Base-by-base conservation (phyloP, 176 grass and related monocot species). In the Rhynchospora breviuscula region DNA sequence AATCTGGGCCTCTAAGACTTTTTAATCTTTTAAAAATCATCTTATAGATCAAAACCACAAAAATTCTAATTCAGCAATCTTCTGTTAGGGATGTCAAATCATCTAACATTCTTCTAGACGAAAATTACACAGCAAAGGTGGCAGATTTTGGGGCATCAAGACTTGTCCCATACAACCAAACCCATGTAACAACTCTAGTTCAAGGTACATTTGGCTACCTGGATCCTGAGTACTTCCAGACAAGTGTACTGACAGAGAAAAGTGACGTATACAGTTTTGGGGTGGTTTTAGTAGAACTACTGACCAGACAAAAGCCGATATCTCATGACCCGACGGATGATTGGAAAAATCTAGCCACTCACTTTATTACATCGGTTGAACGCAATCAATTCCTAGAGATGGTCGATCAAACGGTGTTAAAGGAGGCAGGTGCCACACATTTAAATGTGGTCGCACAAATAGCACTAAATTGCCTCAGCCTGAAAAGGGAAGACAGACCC, bases 201-300 rank as follows among this genome's bases (percentile, higher is more conserved):
- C 87, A 91, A 67, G 92, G 89, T 15, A 89, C 92, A 8, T 67
- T 91, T 10, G 92, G 92, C 6, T 94, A 94, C 57, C 67, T 94
- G 66, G 92, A 89, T 76, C 91, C 88, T 66, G 91, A 93, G 29
- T 90, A 93, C 78, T 91, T 91, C 74, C 66, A 87, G 22, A 91
- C 89, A 72, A 85, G 92, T 82, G 53, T 77, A 21, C 19, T 94
- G 85, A 94, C 92, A 3, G 84, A 93, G 18, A 90, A 90, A 74
- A 93, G 91, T 17, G 88, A 93, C 18, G 91, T 93, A 2, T 93
- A 94, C 64, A 94, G 92, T 78, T 94, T 94, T 6, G 89, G 89
- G 3, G 92, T 94, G 15, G 89, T 91, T 0, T 73, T 94, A 2
- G 63, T 86, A 0, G 92, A 89, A 78, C 79, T 94, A 14, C 0